Percentiles rank a stretch among this genome's conserved stretches.
phyloP scores from a whole-genome alignment of 495 filamentous ascomycete species.

The Penicillium alfredii region DNA sequence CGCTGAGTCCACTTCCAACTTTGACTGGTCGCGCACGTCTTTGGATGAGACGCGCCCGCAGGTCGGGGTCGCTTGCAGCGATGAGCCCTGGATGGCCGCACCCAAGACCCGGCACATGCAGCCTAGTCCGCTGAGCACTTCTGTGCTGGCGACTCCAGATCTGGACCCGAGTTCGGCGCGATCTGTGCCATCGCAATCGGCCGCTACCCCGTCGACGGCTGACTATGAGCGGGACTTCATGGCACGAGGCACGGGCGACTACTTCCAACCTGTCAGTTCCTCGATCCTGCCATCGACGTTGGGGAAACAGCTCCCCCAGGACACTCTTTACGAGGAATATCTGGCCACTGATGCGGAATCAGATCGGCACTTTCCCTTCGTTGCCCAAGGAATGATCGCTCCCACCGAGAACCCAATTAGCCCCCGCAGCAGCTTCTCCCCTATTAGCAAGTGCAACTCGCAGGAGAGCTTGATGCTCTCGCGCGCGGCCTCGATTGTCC shows the following conservation, averaged over 20 bases:
- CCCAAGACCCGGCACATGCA: slow-evolving; percentile 18
- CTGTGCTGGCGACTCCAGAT: slow-evolving; percentile 33
- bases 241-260: slow-evolving; percentile 24
- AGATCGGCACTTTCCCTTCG: slow-evolving; percentile 41
- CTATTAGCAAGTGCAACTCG: slow-evolving; percentile 54
- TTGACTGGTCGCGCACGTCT: slow-evolving; percentile 66
- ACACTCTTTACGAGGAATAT: slow-evolving; percentile 46
- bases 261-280: slow-evolving; percentile 34
- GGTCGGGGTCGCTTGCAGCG: slow-evolving; percentile 13
- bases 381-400: slow-evolving; percentile 31
- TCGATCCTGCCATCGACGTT: slow-evolving; percentile 25
- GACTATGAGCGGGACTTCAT: slow-evolving; percentile 27
- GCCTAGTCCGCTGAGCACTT: slow-evolving; percentile 25
- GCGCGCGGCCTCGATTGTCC: slow-evolving; percentile 42
- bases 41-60: slow-evolving; percentile 25
- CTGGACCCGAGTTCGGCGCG: slow-evolving; percentile 34
- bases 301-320: slow-evolving; percentile 32
- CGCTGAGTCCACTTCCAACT: slow-evolving; percentile 84
- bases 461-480: slow-evolving; percentile 52
- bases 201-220: slow-evolving; percentile 29
- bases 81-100: slow-evolving; percentile 9
- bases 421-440: slow-evolving; percentile 48
- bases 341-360: slow-evolving; percentile 41
- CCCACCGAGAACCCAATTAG: slow-evolving; percentile 37
- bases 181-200: slow-evolving; percentile 29